Percentiles rank a stretch among this genome's conserved stretches.
These are phyloP conservation scores for Fraxinus cuspidata DNA, from an alignment of 257 asterid species.

Conservation along the genomic window DNA sequence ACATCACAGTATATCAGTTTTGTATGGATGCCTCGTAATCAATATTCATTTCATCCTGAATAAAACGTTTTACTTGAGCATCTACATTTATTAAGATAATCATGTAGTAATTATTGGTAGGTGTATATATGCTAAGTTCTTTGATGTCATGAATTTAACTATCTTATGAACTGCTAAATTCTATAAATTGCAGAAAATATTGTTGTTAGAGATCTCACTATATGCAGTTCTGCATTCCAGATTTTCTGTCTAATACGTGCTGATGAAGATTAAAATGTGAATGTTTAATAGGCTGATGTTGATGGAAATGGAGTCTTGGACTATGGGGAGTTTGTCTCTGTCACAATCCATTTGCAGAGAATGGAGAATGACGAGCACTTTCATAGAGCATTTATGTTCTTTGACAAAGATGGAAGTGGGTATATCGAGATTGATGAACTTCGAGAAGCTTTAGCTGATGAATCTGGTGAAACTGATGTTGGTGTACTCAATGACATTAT, in stretches of 20 bases:
- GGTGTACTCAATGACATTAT: constrained; percentile 64
- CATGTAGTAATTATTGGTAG: not conserved
- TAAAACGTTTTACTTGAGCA: not conserved
- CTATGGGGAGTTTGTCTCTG: constrained; percentile 93
- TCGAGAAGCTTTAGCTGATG: constrained; percentile 71
- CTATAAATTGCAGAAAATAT: not conserved
- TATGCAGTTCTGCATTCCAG: not conserved
- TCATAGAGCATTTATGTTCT: constrained; percentile 71
- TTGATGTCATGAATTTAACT: not conserved
- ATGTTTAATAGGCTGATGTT: too few species aligned
- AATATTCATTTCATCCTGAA: not conserved
- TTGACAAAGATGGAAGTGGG: constrained; percentile 84
- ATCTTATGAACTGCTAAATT: not conserved
- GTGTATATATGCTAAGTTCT: not conserved
- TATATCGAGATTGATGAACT: constrained; percentile 80
- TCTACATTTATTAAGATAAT: not conserved
- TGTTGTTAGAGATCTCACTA: not conserved
- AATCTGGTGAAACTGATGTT: constrained; percentile 65
- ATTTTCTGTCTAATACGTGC: not conserved
- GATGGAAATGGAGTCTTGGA: constrained; percentile 60
- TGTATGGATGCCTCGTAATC: not conserved
- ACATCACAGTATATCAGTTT: not conserved
- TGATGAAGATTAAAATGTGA: too few species aligned
- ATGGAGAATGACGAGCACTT: constrained; percentile 89
- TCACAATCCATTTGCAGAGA: constrained; percentile 80